These are phyloP conservation scores for Fusarium oligoseptatum DNA, from an alignment of 2,329 filamentous ascomycete species.

Conservation along the genomic window DNA sequence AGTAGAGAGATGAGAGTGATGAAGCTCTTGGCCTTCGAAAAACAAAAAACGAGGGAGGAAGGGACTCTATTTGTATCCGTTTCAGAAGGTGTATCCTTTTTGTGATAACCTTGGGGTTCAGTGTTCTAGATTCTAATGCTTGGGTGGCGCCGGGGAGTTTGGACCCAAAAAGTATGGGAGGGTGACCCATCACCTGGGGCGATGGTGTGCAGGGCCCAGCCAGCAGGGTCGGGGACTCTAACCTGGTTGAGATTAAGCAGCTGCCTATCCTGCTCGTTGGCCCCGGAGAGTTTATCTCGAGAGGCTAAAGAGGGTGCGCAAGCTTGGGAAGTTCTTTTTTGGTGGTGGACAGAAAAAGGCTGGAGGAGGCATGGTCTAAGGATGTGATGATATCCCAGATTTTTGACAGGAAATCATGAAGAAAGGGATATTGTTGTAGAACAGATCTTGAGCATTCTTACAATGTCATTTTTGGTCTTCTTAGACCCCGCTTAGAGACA, in stretches of 20 bases:
- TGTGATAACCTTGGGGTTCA: neutral
- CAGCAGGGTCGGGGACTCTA: conserved; percentile 32
- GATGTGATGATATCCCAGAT: neutral
- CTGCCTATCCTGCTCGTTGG: conserved; percentile 2
- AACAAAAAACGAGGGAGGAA: conserved; percentile 5
- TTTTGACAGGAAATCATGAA: neutral
- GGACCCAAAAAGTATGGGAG: conserved; percentile 20
- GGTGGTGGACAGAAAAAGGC: neutral
- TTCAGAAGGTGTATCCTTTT: conserved; percentile 8
- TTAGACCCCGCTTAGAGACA: neutral
- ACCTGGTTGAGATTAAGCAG: conserved; percentile 16
- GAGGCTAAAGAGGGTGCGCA: conserved; percentile 7
- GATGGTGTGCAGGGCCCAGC: conserved; percentile 34
- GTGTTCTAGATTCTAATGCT: conserved; percentile 30
- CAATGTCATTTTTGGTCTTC: neutral
- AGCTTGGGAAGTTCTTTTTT: neutral
- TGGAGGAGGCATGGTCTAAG: neutral
- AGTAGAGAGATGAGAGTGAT: conserved; percentile 30
- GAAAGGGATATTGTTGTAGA: neutral
- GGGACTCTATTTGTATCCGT: conserved; percentile 37
- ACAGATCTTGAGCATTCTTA: neutral
- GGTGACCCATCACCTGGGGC: conserved; percentile 1
- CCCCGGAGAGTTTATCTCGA: conserved; percentile 7
- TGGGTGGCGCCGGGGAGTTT: conserved; percentile 24
- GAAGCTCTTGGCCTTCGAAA: conserved; percentile 36